Evolutionary conservation across 2,329 filamentous ascomycete genomes (phyloP).

Genomic region (Decorospora gaudefroyi): DNA sequence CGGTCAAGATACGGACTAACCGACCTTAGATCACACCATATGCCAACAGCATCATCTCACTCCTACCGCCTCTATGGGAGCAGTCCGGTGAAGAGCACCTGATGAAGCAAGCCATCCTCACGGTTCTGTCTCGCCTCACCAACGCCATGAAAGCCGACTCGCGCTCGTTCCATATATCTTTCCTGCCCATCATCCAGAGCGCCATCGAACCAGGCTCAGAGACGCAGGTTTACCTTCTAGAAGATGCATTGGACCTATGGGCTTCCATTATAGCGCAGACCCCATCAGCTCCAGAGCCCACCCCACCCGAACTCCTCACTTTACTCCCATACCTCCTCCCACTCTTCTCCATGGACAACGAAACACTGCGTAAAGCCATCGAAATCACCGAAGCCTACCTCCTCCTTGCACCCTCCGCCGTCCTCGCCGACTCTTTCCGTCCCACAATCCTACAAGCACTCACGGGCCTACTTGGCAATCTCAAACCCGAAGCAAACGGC

Average conservation of each 20-base stretch:
- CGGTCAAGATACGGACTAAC: constrained; percentile 6
- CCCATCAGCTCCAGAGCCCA: constrained; percentile 49
- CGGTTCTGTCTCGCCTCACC: constrained; percentile 82
- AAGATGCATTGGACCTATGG: constrained; percentile 93
- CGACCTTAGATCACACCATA: constrained; percentile 59
- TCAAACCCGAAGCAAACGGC: constrained; percentile 56
- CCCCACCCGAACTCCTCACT: constrained; percentile 50
- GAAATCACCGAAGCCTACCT: constrained; percentile 57
- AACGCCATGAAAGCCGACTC: constrained; percentile 80
- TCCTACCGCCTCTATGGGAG: constrained; percentile 83
- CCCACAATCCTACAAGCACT: constrained; percentile 47
- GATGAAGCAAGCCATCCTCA: constrained; percentile 91
- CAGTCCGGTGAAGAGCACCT: constrained; percentile 84
- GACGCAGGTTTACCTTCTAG: constrained; percentile 72
- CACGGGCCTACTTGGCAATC: constrained; percentile 51
- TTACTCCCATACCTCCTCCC: constrained; percentile 53
- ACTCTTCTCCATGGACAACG: constrained; percentile 55
- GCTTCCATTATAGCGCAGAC: constrained; percentile 70
- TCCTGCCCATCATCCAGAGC: constrained; percentile 80
- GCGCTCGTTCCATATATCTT: constrained; percentile 74
- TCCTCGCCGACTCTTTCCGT: constrained; percentile 52
- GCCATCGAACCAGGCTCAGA: constrained; percentile 74
- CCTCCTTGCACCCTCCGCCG: constrained; percentile 53
- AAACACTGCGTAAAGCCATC: constrained; percentile 54
- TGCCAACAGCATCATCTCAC: constrained; percentile 78